These are phyloP conservation scores for Talaromyces pinophilus DNA, from an alignment of 2,329 filamentous ascomycete species.

Conservation along the genomic window DNA sequence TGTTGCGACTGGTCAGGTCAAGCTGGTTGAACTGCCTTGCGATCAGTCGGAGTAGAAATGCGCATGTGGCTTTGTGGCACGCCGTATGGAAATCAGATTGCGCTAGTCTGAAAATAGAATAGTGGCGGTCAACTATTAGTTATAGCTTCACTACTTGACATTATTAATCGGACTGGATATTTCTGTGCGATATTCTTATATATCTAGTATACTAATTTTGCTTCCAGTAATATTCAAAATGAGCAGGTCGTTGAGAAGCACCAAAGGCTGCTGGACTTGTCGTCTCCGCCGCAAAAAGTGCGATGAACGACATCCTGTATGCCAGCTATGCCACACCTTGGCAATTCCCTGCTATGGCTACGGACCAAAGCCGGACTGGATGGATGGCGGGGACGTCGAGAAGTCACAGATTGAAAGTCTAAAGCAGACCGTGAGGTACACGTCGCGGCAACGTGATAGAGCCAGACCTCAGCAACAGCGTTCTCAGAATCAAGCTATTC, in stretches of 20 bases:
- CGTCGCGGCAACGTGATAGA: constrained; percentile 10
- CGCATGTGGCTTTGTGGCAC: background rate
- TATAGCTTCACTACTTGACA: no score
- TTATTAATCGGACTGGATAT: no score
- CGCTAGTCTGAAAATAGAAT: background rate
- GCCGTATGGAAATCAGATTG: background rate
- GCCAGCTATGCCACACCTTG: constrained; percentile 57
- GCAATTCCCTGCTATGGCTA: constrained; percentile 30
- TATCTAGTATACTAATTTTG: background rate
- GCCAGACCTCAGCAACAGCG: constrained; percentile 3
- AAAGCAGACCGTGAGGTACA: constrained; percentile 11
- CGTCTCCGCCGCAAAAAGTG: constrained; percentile 69
- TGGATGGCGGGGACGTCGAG: constrained; percentile 25
- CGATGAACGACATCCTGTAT: constrained; percentile 64
- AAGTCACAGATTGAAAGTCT: constrained; percentile 10
- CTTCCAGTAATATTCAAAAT: background rate
- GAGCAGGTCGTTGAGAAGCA: background rate
- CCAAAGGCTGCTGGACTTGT: constrained; percentile 64
- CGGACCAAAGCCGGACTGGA: constrained; percentile 31
- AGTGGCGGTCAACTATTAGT: background rate
- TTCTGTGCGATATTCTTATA: background rate
- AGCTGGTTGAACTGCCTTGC: constrained; percentile 6
- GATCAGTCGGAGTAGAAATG: constrained; percentile 8
- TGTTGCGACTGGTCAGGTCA: background rate
- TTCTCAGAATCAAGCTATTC: background rate